A percentile compares a stretch with the other conserved stretches of the same genome.
Evolutionary conservation across 2,329 filamentous ascomycete genomes (phyloP).

Genomic region (Cladophialophora immunda): DNA sequence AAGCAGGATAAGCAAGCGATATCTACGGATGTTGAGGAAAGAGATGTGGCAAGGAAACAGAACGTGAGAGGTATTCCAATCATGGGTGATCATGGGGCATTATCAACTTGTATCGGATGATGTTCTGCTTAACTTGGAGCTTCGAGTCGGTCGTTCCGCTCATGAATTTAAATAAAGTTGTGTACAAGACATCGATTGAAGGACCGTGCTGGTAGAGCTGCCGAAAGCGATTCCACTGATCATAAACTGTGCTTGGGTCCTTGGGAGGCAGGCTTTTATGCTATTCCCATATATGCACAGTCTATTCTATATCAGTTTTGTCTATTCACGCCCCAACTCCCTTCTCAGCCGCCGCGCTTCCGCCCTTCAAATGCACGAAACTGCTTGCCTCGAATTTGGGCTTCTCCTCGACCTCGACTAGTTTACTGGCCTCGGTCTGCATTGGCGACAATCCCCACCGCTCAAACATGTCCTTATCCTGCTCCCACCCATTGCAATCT

Average conservation of each 20-base stretch:
- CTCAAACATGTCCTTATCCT: slow-evolving; percentile 84
- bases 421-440: slow-evolving; percentile 53
- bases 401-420: slow-evolving; percentile 34
- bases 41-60: not conserved
- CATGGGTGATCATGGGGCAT: not conserved
- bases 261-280: not conserved
- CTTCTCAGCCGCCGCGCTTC: slow-evolving; percentile 12
- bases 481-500: slow-evolving; percentile 88
- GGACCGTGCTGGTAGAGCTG: not conserved
- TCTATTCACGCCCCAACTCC: slow-evolving; percentile 16
- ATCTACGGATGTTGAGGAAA: not conserved
- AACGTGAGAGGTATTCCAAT: not conserved
- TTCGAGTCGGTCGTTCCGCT: not conserved
- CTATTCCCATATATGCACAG: slow-evolving; percentile 4
- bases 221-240: not conserved
- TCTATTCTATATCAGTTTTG: slow-evolving; percentile 1
- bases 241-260: not conserved
- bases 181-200: not conserved
- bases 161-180: not conserved
- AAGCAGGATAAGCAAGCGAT: not conserved
- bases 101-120: not conserved
- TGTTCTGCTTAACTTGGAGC: not conserved
- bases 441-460: slow-evolving; percentile 84
- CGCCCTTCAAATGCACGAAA: slow-evolving; percentile 35
- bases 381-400: slow-evolving; percentile 40